A percentile compares a stretch with the other conserved stretches of the same genome.
Evolutionary conservation across 2,329 filamentous ascomycete species (phyloP).

Genomic region (Zasmidium angulare): DNA sequence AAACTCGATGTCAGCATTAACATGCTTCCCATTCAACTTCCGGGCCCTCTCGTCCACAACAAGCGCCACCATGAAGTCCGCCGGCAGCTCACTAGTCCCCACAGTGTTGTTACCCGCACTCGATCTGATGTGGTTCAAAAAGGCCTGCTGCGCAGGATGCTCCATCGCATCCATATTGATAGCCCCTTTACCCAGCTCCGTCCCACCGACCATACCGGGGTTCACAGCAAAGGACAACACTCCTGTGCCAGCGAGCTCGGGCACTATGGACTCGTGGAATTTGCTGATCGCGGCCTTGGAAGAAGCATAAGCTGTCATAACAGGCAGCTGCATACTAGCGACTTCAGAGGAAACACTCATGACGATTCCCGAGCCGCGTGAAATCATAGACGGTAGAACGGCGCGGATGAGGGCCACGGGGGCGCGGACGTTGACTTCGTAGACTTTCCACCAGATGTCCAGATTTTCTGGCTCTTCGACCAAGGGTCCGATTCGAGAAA

Average conservation of each 20-base stretch:
- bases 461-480: constrained; percentile 15
- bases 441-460: constrained; percentile 27
- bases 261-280: constrained; percentile 23
- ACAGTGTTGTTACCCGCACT: background rate
- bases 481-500: constrained; percentile 15
- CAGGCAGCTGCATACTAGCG: constrained; percentile 14
- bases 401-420: constrained; percentile 24
- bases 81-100: background rate
- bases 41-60: constrained; percentile 19
- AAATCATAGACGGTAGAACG: constrained; percentile 24
- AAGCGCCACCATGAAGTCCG: constrained; percentile 21
- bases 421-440: constrained; percentile 27
- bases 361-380: constrained; percentile 20
- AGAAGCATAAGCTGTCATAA: constrained; percentile 26
- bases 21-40: constrained; percentile 18
- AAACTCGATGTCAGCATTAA: constrained; percentile 21
- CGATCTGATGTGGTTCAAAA: constrained; percentile 1
- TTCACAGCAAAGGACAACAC: constrained; percentile 22
- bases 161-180: constrained; percentile 15
- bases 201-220: constrained; percentile 18
- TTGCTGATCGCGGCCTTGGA: constrained; percentile 29
- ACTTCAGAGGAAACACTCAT: constrained; percentile 20
- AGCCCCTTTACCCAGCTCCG: constrained; percentile 20
- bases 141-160: constrained; percentile 3
- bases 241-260: constrained; percentile 22